Base-by-base conservation (phyloP, 2,329 filamentous ascomycete species). In the Colletotrichum sp. region DNA sequence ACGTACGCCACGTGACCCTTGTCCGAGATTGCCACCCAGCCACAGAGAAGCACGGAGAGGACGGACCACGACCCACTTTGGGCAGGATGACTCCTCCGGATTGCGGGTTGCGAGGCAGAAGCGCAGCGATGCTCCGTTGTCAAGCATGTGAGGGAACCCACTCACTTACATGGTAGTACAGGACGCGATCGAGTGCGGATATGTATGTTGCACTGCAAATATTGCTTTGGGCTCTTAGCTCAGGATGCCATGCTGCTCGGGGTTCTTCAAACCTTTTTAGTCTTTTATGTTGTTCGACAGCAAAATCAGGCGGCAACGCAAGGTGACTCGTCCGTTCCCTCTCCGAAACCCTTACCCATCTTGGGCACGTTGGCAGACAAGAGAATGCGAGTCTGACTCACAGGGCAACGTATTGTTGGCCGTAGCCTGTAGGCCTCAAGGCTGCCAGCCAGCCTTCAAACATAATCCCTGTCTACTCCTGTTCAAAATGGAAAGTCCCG, bases 101-200 rank as follows among this genome's bases (percentile, higher is more conserved):
- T 30, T 22, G 32, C n/a, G 59, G 59, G 19, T 61, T 29, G 57
- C 57, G 13, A 66, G 59, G 59, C 49, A 72, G 72, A 72, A 44
- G 63, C 39, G 44, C 44, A 52, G 44, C 44, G n/a, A 52, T 52
- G 44, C n/a, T 52, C n/a, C 44, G 44, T 52, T 52, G 36, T 27
- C 9, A 69, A 74, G 65, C 32, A 69, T 59, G 19, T 44, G 65
- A 76, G 49, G 59, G 70, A 74, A 69, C 44, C 69, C 69, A 72
- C 52, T 63, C 57, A 64, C 44, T 52, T 52, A 52, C 44, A 52
- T 52, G 44, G n/a, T 52, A 52, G 44, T 63, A 65, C 39, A 29
- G 15, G 52, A 39, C 15, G 39, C 29, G 49, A 52, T 30, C 29
- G 36, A 34, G 19, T 22, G 16, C 36, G 36, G 36, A 44, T 44